Percentiles rank a stretch among this genome's conserved stretches.
Evolutionary conservation across 352 stramenopile species (phyloP).

Genomic region (Pythium monospermum): DNA sequence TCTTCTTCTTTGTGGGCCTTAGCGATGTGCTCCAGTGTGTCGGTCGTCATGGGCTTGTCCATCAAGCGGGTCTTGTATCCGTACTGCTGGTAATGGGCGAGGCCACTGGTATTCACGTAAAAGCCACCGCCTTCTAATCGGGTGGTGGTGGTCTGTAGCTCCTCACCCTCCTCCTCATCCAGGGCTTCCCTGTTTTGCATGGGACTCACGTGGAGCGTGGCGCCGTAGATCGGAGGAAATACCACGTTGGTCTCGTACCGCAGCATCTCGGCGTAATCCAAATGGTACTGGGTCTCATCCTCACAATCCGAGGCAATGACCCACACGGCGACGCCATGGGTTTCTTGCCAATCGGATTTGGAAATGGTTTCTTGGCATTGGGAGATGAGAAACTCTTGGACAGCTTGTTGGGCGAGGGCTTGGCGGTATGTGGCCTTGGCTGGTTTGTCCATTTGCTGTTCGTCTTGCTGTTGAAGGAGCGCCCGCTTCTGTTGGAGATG

Average conservation of each 20-base stretch:
- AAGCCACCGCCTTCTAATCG: conserved; percentile 40
- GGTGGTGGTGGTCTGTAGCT: not conserved
- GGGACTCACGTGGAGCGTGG: conserved; percentile 69
- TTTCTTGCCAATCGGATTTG: conserved; percentile 8
- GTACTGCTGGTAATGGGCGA: conserved; percentile 54
- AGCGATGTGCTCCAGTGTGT: conserved; percentile 53
- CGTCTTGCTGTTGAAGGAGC: conserved; percentile 5
- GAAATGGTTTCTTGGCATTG: conserved; percentile 11
- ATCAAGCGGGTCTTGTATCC: conserved; percentile 60
- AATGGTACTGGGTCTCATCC: conserved; percentile 64
- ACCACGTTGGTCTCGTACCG: conserved; percentile 71
- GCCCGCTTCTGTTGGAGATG: not conserved
- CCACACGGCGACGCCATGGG: conserved; percentile 57
- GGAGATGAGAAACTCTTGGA: conserved; percentile 54
- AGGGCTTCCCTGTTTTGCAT: conserved; percentile 18
- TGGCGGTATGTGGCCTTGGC: conserved; percentile 25
- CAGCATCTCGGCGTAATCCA: conserved; percentile 71
- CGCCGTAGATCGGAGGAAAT: conserved; percentile 64
- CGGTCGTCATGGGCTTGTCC: conserved; percentile 31
- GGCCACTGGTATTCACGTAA: conserved; percentile 42
- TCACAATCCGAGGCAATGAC: conserved; percentile 59
- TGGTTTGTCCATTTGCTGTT: conserved; percentile 3
- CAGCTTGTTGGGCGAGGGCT: conserved; percentile 32
- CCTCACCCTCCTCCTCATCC: not conserved
- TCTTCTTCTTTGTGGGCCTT: conserved; percentile 19